A percentile compares a stretch with the other conserved stretches of the same genome.
These are phyloP conservation scores for Hirschioporus abietinus DNA, from an alignment of 768 basidiomycete species.

Conservation along the genomic window DNA sequence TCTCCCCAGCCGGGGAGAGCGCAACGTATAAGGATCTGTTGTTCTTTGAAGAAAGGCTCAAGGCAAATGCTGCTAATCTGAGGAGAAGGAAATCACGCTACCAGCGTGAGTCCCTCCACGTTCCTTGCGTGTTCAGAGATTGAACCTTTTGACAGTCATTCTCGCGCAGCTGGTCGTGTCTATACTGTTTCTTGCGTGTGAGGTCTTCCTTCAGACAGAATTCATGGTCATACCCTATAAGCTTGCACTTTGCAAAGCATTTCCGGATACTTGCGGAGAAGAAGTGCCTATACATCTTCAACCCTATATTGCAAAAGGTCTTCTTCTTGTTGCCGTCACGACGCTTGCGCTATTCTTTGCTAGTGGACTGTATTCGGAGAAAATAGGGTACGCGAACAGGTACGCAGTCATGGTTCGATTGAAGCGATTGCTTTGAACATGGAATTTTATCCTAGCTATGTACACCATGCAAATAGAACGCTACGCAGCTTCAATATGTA, in stretches of 20 bases:
- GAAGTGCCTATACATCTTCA: slow-evolving; percentile 44
- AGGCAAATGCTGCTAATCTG: slow-evolving; percentile 81
- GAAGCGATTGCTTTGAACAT: background rate
- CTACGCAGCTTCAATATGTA: slow-evolving; percentile 95
- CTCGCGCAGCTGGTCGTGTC: slow-evolving; percentile 60
- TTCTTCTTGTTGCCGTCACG: slow-evolving; percentile 84
- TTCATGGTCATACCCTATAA: slow-evolving; percentile 62
- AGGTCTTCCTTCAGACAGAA: slow-evolving; percentile 67
- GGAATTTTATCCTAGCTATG: slow-evolving; percentile 57
- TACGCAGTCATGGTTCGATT: slow-evolving; percentile 33
- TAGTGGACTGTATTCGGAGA: slow-evolving; percentile 93
- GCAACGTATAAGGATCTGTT: slow-evolving; percentile 85
- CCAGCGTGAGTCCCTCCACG: slow-evolving; percentile 50
- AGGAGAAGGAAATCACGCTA: slow-evolving; percentile 78
- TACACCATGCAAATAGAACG: slow-evolving; percentile 91
- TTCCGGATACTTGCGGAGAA: slow-evolving; percentile 47
- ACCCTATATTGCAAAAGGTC: slow-evolving; percentile 71
- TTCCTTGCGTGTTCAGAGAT: slow-evolving; percentile 16
- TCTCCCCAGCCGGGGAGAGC: slow-evolving; percentile 64
- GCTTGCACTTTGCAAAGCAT: slow-evolving; percentile 39
- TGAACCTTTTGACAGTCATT: slow-evolving; percentile 49
- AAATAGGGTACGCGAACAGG: slow-evolving; percentile 96
- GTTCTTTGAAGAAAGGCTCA: slow-evolving; percentile 93
- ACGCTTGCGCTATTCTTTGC: slow-evolving; percentile 94
- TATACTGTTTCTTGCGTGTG: slow-evolving; percentile 67